Evolutionary conservation across 768 basidiomycete genomes (phyloP).

Genomic region (Russula lepida): DNA sequence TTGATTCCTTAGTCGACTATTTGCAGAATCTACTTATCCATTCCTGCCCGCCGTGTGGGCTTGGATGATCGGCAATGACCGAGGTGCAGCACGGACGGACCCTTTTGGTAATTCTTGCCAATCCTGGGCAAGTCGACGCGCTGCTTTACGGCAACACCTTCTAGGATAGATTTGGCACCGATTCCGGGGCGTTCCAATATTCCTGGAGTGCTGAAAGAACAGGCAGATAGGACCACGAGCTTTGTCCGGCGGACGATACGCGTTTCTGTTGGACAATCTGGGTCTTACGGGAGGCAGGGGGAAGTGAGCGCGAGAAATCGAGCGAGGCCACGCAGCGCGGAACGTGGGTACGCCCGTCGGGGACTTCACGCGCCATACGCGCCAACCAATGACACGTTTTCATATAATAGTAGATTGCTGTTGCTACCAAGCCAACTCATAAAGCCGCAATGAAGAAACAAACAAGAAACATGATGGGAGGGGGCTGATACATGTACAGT

Average conservation of each 20-base stretch:
- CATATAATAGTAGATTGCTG: too few relatives aligned
- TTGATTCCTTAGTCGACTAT: too few relatives aligned
- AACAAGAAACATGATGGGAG: background rate
- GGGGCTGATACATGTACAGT: background rate
- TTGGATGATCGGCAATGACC: too few relatives aligned
- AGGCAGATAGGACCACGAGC: constrained; percentile 34
- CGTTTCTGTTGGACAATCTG: constrained; percentile 6
- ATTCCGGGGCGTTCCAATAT: constrained; percentile 49
- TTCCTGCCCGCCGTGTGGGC: too few relatives aligned
- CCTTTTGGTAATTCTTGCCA: constrained; percentile 37
- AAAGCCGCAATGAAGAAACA: background rate
- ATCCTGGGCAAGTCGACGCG: constrained; percentile 36
- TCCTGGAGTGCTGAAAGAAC: constrained; percentile 37
- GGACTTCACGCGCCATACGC: too few relatives aligned
- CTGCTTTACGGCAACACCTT: constrained; percentile 25
- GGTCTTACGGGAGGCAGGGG: too few relatives aligned
- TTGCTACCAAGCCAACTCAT: background rate
- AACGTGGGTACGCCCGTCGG: too few relatives aligned
- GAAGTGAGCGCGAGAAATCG: too few relatives aligned
- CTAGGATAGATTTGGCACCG: constrained; percentile 28
- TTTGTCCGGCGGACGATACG: constrained; percentile 26
- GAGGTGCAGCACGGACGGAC: constrained; percentile 1
- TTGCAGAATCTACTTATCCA: too few relatives aligned
- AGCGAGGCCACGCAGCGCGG: too few relatives aligned
- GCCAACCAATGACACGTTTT: too few relatives aligned